A percentile compares a stretch with the other conserved stretches of the same genome.
These are phyloP conservation scores for Acacia acuminata DNA, from an alignment of 306 rosid species.

Conservation along the genomic window DNA sequence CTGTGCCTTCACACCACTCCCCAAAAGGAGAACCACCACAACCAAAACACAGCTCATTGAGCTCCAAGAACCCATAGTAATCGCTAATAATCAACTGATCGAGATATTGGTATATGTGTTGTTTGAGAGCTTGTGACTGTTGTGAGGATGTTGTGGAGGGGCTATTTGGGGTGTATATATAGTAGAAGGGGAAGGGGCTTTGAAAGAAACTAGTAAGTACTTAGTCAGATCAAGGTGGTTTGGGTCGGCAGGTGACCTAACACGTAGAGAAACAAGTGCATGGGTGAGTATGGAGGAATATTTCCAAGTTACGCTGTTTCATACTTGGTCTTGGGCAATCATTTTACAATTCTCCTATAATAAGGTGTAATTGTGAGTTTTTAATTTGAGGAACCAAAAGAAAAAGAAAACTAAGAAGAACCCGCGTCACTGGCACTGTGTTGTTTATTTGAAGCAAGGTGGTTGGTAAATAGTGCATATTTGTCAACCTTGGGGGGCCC, in stretches of 20 bases:
- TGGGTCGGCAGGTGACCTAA: constrained; percentile 50
- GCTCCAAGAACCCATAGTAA: constrained; percentile 38
- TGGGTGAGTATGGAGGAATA: neutral
- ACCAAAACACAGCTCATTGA: constrained; percentile 36
- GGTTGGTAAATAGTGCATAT: neutral
- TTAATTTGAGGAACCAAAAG: neutral
- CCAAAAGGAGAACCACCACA: constrained; percentile 37
- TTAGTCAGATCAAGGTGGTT: constrained; percentile 14
- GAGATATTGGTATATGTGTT: neutral
- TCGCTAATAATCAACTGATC: neutral
- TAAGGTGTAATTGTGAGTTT: neutral
- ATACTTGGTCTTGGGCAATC: neutral
- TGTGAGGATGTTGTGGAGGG: neutral
- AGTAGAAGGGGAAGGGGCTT: neutral
- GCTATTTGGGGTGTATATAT: constrained; percentile 33
- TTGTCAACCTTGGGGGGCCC: neutral
- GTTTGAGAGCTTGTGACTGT: neutral
- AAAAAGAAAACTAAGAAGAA: neutral
- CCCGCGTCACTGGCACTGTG: neutral
- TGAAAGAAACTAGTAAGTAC: neutral
- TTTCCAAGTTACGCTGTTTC: neutral
- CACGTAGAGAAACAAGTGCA: constrained; percentile 32
- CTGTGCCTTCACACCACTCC: constrained; percentile 42
- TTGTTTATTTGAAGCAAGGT: neutral
- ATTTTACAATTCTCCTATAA: neutral